Conservation (phyloP, 1,139 yeast species). For the Taphrina confusa region DNA sequence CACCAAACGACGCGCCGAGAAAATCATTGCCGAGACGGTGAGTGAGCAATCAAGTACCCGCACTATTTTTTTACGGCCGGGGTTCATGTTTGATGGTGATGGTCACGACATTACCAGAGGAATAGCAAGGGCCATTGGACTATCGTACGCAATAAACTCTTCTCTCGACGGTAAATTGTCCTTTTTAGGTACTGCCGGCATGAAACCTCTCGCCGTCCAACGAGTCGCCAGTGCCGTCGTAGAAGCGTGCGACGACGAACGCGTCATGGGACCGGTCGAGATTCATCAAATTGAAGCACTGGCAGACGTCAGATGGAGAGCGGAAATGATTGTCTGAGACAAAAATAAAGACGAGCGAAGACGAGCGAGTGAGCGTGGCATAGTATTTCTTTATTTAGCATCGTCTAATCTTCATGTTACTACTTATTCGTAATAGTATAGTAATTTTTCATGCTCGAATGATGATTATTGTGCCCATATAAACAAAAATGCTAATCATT, state of each 20-base stretch:
- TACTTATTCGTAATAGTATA: no score
- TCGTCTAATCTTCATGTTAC: neutral
- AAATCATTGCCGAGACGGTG: no score
- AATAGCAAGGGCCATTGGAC: constrained; percentile 19
- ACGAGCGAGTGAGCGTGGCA: neutral
- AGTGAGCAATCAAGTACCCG: neutral
- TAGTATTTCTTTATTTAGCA: neutral
- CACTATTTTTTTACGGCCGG: constrained; percentile 35
- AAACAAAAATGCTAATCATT: no score
- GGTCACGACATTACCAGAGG: constrained; percentile 4
- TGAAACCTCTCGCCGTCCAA: constrained; percentile 35
- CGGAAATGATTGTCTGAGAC: constrained; percentile 27
- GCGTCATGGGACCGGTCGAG: constrained; percentile 21
- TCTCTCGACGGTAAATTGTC: constrained; percentile 11
- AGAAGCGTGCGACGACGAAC: constrained; percentile 25
- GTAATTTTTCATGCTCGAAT: no score
- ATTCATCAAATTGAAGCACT: constrained; percentile 29
- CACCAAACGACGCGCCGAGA: constrained; percentile 37
- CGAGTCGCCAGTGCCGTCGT: constrained; percentile 35
- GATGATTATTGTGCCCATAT: no score
- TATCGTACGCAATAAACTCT: constrained; percentile 28
- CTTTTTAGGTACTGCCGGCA: constrained; percentile 33
- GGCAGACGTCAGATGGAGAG: constrained; percentile 29
- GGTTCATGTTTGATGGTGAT: constrained; percentile 20
- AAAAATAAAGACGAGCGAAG: neutral